phyloP scores from a whole-genome alignment of 495 filamentous ascomycete species.

The Trichoderma erinaceum region DNA sequence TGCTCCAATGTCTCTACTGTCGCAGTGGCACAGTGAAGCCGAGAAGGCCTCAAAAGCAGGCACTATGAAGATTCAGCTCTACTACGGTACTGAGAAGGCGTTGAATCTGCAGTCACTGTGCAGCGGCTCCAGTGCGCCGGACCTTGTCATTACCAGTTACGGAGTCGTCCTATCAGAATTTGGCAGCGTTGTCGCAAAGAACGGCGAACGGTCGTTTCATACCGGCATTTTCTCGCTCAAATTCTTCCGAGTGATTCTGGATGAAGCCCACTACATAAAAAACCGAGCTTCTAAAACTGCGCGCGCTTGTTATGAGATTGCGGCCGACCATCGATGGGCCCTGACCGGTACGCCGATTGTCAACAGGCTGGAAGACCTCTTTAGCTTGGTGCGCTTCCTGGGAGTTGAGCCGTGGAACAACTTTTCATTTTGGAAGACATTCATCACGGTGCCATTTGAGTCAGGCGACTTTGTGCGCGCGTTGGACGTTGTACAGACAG shows the following conservation, averaged over 20 bases:
- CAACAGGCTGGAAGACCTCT: conserved; percentile 94
- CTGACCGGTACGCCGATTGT: conserved; percentile 96
- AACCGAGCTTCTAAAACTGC: conserved; percentile 86
- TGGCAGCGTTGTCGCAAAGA: conserved; percentile 54
- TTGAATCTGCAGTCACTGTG: conserved; percentile 71
- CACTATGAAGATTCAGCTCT: conserved; percentile 75
- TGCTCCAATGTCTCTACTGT: conserved; percentile 86
- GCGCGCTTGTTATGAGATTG: conserved; percentile 84
- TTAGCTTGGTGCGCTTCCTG: conserved; percentile 85
- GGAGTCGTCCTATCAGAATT: conserved; percentile 88
- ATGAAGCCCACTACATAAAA: conserved; percentile 93
- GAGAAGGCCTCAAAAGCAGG: conserved; percentile 78
- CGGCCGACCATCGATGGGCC: conserved; percentile 81
- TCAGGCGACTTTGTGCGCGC: conserved; percentile 88
- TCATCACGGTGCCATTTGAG: conserved; percentile 96
- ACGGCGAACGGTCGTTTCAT: conserved; percentile 50
- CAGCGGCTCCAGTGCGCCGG: conserved; percentile 67
- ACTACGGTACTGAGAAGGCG: conserved; percentile 83
- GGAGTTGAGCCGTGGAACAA: conserved; percentile 96
- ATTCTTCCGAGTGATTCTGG: conserved; percentile 90
- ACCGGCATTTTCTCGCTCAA: conserved; percentile 83
- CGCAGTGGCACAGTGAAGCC: conserved; percentile 95
- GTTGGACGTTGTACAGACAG: conserved; percentile 93
- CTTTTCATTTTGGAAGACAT: conserved; percentile 98
- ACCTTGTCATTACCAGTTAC: conserved; percentile 93